phyloP scores from a whole-genome alignment of 176 grass and related monocot species.

The Eragrostis curvula region DNA sequence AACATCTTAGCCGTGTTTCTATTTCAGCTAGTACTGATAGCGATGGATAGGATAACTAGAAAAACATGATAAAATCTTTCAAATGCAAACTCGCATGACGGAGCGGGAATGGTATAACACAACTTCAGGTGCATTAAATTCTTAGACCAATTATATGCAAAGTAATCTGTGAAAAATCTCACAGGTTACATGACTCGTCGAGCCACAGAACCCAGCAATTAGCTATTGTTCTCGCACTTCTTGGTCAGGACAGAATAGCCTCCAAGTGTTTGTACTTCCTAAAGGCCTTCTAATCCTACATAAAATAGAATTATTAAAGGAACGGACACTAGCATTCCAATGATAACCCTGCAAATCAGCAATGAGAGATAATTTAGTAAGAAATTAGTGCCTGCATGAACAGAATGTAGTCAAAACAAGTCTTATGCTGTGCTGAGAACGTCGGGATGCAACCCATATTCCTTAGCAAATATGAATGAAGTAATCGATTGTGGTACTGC shows the following conservation, averaged over 20 bases:
- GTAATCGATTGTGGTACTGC: slow-evolving; percentile 93
- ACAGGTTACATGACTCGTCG: background rate
- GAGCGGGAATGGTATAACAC: too few species aligned
- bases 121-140: too few species aligned
- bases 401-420: slow-evolving; percentile 19
- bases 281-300: slow-evolving; percentile 65
- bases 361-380: slow-evolving; percentile 33
- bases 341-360: slow-evolving; percentile 80
- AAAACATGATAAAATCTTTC: too few species aligned
- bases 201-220: too few species aligned
- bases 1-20: too few species aligned
- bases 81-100: too few species aligned
- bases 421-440: slow-evolving; percentile 95
- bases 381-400: slow-evolving; percentile 27
- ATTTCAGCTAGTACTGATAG: too few species aligned
- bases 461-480: slow-evolving; percentile 91
- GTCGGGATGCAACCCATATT: slow-evolving; percentile 87
- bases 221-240: too few species aligned
- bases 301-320: slow-evolving; percentile 79
- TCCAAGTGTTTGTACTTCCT: slow-evolving; percentile 19
- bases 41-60: too few species aligned
- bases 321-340: slow-evolving; percentile 83
- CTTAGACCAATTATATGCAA: too few species aligned
- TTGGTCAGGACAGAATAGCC: too few species aligned
- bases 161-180: too few species aligned